Evolutionary conservation across 805 yeast species (phyloP).

Genomic region (Hanseniaspora osmophila): DNA sequence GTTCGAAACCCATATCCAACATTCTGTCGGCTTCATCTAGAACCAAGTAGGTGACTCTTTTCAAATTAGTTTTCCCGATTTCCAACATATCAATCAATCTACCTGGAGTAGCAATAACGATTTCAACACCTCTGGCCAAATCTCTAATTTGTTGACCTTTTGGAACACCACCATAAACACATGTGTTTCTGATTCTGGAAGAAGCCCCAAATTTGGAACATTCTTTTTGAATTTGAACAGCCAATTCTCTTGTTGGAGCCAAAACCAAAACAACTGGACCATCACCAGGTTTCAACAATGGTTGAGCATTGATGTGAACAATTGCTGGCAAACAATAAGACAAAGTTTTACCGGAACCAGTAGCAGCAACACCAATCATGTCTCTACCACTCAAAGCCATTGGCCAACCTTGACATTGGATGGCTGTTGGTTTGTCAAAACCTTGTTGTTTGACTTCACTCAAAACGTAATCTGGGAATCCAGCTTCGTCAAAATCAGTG

Average conservation of each 20-base stretch:
- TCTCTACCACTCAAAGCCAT: slow-evolving; percentile 98
- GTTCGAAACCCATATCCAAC: slow-evolving; percentile 99
- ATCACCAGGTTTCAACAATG: slow-evolving; percentile 81
- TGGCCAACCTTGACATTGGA: slow-evolving; percentile 99
- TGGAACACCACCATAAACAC: slow-evolving; percentile 99
- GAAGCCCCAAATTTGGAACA: slow-evolving; percentile 87
- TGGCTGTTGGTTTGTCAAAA: slow-evolving; percentile 86
- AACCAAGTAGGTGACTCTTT: slow-evolving; percentile 92
- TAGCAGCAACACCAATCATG: slow-evolving; percentile 96
- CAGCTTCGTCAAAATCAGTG: slow-evolving; percentile 87
- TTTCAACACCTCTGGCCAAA: slow-evolving; percentile 87
- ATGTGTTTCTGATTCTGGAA: slow-evolving; percentile 88
- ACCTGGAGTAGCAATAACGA: slow-evolving; percentile 96
- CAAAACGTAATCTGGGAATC: slow-evolving; percentile 90
- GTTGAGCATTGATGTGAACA: slow-evolving; percentile 97
- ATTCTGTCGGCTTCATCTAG: slow-evolving; percentile 99
- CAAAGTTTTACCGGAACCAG: slow-evolving; percentile 97
- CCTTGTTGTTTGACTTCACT: slow-evolving; percentile 83
- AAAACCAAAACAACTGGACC: slow-evolving; percentile 92
- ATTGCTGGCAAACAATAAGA: slow-evolving; percentile 94
- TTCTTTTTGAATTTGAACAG: slow-evolving; percentile 92
- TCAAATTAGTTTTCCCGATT: slow-evolving; percentile 82
- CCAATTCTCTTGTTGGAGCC: slow-evolving; percentile 98
- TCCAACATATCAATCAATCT: slow-evolving; percentile 96
- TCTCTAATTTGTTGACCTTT: slow-evolving; percentile 96